Percentiles rank a stretch among this genome's conserved stretches.
Conservation (phyloP, 176 grass and related monocot species). For the Elymus sibiricus region DNA sequence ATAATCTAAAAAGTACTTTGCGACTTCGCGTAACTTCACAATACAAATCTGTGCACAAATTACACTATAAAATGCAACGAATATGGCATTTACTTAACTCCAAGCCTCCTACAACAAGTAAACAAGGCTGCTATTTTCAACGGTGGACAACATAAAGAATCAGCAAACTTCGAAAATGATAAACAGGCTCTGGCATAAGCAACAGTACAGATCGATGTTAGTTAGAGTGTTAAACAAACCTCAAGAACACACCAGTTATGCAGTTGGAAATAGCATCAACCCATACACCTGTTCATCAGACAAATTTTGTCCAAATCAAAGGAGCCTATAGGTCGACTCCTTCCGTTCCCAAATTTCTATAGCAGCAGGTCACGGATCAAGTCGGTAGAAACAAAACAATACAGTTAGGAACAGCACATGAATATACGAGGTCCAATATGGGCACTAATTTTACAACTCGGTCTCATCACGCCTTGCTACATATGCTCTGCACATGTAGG, state of each 20-base stretch:
- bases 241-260: not conserved
- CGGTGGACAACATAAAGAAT: not conserved
- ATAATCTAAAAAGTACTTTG: too few relatives aligned
- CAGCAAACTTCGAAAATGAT: not conserved
- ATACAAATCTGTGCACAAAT: not conserved
- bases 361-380: not conserved
- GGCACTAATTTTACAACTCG: slow-evolving; percentile 14
- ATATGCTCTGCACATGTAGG: slow-evolving; percentile 7
- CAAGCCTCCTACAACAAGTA: not conserved
- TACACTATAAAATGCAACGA: not conserved
- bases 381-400: not conserved
- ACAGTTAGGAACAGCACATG: slow-evolving; percentile 5
- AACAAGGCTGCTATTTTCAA: not conserved
- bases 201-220: not conserved
- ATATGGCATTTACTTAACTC: not conserved
- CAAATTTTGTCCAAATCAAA: not conserved
- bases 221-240: not conserved
- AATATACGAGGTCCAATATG: slow-evolving; percentile 10
- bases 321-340: not conserved
- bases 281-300: not conserved
- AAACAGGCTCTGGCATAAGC: not conserved
- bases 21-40: not conserved
- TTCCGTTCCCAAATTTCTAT: not conserved
- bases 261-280: not conserved
- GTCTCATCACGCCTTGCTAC: not conserved